Conservation (phyloP, 2,329 filamentous ascomycete species). For the Tolypocladium ovalisporum region DNA sequence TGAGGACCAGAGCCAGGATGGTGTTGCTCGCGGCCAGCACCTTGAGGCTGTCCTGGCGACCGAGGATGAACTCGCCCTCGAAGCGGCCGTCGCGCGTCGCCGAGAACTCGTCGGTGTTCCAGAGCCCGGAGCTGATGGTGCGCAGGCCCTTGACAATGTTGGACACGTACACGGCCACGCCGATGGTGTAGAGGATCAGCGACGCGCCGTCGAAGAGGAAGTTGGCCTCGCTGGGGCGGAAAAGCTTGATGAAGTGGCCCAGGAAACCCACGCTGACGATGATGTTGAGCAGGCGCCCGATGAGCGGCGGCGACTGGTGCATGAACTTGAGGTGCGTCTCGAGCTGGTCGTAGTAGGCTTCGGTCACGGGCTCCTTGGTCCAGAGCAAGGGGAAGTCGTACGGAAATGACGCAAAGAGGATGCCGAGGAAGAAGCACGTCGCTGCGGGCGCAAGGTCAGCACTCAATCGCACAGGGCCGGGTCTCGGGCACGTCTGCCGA, state of each 20-base stretch:
- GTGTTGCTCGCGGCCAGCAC: conserved; percentile 93
- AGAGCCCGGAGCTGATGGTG: conserved; percentile 65
- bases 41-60: conserved; percentile 79
- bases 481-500: neutral
- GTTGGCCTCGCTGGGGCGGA: conserved; percentile 86
- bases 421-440: conserved; percentile 94
- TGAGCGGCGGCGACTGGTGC: conserved; percentile 82
- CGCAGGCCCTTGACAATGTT: conserved; percentile 95
- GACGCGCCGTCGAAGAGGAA: conserved; percentile 86
- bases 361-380: conserved; percentile 53
- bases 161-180: conserved; percentile 83
- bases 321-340: conserved; percentile 86
- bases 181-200: conserved; percentile 73
- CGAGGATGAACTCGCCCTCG: conserved; percentile 57
- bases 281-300: conserved; percentile 88
- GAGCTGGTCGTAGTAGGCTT: conserved; percentile 69
- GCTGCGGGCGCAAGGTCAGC: conserved; percentile 32
- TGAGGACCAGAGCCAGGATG: conserved; percentile 82
- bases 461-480: neutral
- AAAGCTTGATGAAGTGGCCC: conserved; percentile 89
- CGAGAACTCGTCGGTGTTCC: conserved; percentile 30
- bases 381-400: conserved; percentile 91
- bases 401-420: conserved; percentile 91
- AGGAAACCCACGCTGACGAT: conserved; percentile 78
- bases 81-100: conserved; percentile 26